Conservation (phyloP, 2,329 filamentous ascomycete species). For the Alternaria tenuissima region DNA sequence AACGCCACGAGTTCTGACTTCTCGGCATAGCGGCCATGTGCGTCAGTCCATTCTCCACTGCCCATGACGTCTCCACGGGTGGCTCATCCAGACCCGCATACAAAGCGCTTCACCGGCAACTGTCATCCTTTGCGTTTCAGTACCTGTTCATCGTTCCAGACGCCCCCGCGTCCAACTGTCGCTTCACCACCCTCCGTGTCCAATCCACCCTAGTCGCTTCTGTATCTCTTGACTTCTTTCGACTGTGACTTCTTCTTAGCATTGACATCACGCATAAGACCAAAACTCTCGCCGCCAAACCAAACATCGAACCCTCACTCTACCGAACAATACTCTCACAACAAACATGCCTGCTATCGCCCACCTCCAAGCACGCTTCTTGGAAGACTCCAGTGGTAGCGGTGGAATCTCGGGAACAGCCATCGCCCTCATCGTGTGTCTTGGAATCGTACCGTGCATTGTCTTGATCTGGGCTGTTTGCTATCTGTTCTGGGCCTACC, state of each 20-base stretch:
- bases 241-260: conserved; percentile 3
- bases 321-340: neutral
- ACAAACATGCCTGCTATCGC: conserved; percentile 26
- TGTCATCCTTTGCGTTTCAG: conserved; percentile 22
- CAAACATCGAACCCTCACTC: neutral
- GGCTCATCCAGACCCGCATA: conserved; percentile 25
- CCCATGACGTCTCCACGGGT: conserved; percentile 28
- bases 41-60: conserved; percentile 22
- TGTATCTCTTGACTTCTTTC: neutral
- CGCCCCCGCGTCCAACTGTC: neutral
- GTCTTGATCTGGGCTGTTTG: conserved; percentile 33
- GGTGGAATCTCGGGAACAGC: conserved; percentile 26
- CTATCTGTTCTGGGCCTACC: conserved; percentile 41
- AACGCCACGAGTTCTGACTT: conserved; percentile 24
- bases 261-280: conserved; percentile 5
- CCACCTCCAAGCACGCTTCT: conserved; percentile 26
- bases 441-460: conserved; percentile 37
- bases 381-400: conserved; percentile 12
- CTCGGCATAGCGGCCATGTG: conserved; percentile 20
- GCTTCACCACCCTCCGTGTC: conserved; percentile 4
- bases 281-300: neutral
- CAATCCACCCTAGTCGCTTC: conserved; percentile 8
- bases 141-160: conserved; percentile 10
- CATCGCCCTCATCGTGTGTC: conserved; percentile 35
- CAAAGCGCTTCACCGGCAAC: conserved; percentile 32